Percentiles rank a stretch among this genome's conserved stretches.
Evolutionary conservation across 768 basidiomycete genomes (phyloP).

Genomic region (Tulasnella sp.): DNA sequence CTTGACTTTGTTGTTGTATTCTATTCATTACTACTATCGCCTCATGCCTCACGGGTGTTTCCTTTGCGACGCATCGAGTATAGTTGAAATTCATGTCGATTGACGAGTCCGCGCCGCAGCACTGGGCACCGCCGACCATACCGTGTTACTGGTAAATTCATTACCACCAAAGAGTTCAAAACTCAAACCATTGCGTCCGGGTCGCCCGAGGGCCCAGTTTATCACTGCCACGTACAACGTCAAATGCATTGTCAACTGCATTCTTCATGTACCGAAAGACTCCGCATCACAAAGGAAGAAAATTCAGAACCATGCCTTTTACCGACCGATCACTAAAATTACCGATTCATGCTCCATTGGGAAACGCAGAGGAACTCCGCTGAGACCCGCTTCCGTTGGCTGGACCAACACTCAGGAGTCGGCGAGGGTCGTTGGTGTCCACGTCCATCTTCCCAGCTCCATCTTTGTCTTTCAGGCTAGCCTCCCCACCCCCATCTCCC

Average conservation of each 20-base stretch:
- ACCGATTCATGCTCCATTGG: background rate
- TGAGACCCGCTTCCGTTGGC: background rate
- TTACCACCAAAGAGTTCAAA: background rate
- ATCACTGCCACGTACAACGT: background rate
- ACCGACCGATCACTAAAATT: background rate
- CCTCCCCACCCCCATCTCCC: slow-evolving; percentile 17
- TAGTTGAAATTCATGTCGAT: background rate
- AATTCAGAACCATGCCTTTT: background rate
- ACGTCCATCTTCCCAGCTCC: slow-evolving; percentile 2
- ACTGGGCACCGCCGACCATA: background rate
- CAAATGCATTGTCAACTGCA: background rate
- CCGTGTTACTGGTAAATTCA: background rate
- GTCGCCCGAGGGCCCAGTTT: background rate
- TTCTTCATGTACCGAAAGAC: background rate
- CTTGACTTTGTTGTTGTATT: background rate
- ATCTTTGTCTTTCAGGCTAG: background rate
- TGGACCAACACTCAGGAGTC: slow-evolving; percentile 6
- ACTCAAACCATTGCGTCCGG: background rate
- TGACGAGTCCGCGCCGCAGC: background rate
- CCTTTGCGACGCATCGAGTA: background rate
- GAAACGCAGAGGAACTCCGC: background rate
- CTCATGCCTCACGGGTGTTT: background rate
- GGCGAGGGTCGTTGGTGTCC: background rate
- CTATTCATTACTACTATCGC: background rate
- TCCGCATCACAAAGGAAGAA: background rate